Percentiles rank a stretch among this genome's conserved stretches.
Conservation (phyloP, 129 eudicot genomes). For the Heracleum sosnowskyi region DNA sequence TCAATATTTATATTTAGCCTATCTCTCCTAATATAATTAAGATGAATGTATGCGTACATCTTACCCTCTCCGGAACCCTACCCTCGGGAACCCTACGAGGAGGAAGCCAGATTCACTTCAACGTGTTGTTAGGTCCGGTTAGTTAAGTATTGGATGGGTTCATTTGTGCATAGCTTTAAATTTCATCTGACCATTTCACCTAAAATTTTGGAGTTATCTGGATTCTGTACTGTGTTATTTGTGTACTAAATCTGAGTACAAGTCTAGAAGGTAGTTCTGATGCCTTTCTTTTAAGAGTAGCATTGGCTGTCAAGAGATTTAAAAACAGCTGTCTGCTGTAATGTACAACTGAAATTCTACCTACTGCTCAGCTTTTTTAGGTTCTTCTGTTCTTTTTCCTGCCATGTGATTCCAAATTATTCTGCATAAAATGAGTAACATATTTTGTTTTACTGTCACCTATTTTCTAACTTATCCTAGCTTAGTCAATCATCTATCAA, state of each 20-base stretch:
- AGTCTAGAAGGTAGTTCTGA: neutral
- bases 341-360: neutral
- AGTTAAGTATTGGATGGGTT: neutral
- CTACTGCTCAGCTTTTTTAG: neutral
- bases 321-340: neutral
- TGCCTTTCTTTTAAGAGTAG: neutral
- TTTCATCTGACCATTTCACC: constrained; percentile 2
- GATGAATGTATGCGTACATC: neutral
- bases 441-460: neutral
- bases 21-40: neutral
- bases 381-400: neutral
- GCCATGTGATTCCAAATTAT: neutral
- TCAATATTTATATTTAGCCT: too few relatives aligned
- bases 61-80: too few relatives aligned
- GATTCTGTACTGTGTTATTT: neutral
- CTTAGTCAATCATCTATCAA: neutral
- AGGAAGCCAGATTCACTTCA: neutral
- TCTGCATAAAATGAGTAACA: neutral
- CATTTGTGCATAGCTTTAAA: neutral
- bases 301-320: constrained; percentile 10
- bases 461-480: neutral
- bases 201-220: neutral
- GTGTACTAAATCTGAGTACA: neutral
- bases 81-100: neutral
- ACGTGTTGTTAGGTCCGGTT: neutral